phyloP scores from a whole-genome alignment of 305 asterid species.

The Solanum hybrid region DNA sequence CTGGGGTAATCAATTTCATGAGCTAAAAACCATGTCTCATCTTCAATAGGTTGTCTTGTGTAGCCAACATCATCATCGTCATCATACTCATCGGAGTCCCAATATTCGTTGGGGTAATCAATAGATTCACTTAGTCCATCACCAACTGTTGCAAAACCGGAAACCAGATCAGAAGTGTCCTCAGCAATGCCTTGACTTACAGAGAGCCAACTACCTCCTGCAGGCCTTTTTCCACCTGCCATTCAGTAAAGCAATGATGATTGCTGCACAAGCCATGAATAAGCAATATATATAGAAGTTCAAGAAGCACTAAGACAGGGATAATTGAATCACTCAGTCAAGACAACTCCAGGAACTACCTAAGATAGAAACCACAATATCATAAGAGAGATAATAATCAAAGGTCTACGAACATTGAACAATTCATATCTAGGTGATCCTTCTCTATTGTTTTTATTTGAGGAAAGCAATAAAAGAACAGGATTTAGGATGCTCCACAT shows the following conservation, averaged over 20 bases:
- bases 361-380: neutral
- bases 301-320: neutral
- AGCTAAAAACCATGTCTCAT: slow-evolving; percentile 93
- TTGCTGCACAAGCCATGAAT: neutral
- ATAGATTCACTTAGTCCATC: slow-evolving; percentile 83
- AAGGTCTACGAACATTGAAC: neutral
- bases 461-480: neutral
- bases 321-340: neutral
- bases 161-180: slow-evolving; percentile 90
- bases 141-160: slow-evolving; percentile 97
- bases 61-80: slow-evolving; percentile 98
- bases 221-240: slow-evolving; percentile 60
- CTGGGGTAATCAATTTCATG: slow-evolving; percentile 99
- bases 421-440: neutral
- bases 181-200: slow-evolving; percentile 97
- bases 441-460: neutral
- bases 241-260: slow-evolving; percentile 20
- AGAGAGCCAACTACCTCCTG: slow-evolving; percentile 92
- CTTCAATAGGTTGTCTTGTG: slow-evolving; percentile 96
- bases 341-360: neutral
- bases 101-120: slow-evolving; percentile 87
- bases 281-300: neutral
- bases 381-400: neutral
- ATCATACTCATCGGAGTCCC: slow-evolving; percentile 98
- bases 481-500: neutral